These are phyloP conservation scores for Septoria petroselini DNA, from an alignment of 2,329 filamentous ascomycete species.

Conservation along the genomic window DNA sequence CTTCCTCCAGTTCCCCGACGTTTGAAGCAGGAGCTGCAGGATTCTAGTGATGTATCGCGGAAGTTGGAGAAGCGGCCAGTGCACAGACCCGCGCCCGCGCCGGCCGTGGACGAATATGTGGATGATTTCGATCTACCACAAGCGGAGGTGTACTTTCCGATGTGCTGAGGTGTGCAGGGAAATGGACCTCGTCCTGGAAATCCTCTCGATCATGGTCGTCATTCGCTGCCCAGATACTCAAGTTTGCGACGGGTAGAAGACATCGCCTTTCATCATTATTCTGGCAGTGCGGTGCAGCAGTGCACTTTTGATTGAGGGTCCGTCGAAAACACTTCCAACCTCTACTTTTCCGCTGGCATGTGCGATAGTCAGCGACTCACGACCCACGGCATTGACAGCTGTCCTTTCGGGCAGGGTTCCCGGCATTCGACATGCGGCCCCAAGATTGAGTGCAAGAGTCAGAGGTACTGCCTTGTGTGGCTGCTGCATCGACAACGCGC, in stretches of 20 bases:
- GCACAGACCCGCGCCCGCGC: too few relatives aligned
- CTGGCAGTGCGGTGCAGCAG: conserved; percentile 33
- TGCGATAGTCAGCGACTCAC: conserved; percentile 29
- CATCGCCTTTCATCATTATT: conserved; percentile 35
- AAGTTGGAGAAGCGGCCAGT: not conserved
- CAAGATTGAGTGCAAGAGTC: conserved; percentile 44
- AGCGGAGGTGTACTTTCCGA: conserved; percentile 16
- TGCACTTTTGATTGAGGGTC: conserved; percentile 31
- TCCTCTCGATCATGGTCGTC: not conserved
- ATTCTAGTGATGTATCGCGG: not conserved
- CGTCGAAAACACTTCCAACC: conserved; percentile 29
- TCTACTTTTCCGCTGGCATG: conserved; percentile 34
- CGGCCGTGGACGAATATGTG: not conserved
- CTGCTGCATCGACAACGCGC: conserved; percentile 46
- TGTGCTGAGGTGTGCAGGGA: not conserved
- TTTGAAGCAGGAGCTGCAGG: not conserved
- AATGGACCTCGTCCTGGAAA: not conserved
- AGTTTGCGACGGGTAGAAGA: conserved; percentile 25
- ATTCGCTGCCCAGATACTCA: not conserved
- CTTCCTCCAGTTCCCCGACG: not conserved
- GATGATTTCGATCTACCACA: conserved; percentile 17
- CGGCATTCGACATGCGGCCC: conserved; percentile 39
- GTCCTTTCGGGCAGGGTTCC: conserved; percentile 29
- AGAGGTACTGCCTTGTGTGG: conserved; percentile 46
- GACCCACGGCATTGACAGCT: conserved; percentile 21